A percentile compares a stretch with the other conserved stretches of the same genome.
phyloP scores from a whole-genome alignment of 2,329 filamentous ascomycete genomes.

The Scleromitrula shiraiana region DNA sequence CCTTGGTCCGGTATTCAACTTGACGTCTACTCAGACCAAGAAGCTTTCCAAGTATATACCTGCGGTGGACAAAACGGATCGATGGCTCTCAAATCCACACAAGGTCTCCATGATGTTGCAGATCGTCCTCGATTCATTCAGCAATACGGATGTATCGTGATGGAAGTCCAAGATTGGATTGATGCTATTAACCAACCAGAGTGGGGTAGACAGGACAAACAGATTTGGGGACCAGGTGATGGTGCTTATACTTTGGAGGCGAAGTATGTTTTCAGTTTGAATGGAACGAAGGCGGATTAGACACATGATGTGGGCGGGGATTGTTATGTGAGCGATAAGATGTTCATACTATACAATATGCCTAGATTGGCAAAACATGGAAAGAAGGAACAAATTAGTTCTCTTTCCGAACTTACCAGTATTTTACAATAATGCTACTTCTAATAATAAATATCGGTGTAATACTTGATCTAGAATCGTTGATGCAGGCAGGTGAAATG shows the following conservation, averaged over 20 bases:
- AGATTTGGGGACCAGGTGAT: constrained; percentile 51
- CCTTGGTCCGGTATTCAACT: constrained; percentile 76
- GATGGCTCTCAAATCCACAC: constrained; percentile 60
- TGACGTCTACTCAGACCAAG: constrained; percentile 75
- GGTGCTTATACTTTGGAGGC: constrained; percentile 56
- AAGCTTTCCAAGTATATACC: constrained; percentile 81
- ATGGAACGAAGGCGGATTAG: constrained; percentile 20
- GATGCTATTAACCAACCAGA: constrained; percentile 87
- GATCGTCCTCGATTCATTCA: constrained; percentile 55
- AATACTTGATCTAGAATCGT: no score
- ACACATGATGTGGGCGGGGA: background rate
- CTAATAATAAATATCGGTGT: no score
- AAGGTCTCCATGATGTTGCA: constrained; percentile 50
- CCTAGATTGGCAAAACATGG: no score
- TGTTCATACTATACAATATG: no score
- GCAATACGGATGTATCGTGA: constrained; percentile 76
- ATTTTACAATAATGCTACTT: no score
- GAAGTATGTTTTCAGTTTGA: constrained; percentile 45
- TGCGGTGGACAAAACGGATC: constrained; percentile 70
- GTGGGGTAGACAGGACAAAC: constrained; percentile 73
- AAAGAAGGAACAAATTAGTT: no score
- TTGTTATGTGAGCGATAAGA: constrained; percentile 16
- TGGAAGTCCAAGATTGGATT: constrained; percentile 92
- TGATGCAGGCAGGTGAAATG: no score
- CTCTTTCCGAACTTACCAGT: no score